Percentiles rank a stretch among this genome's conserved stretches.
These are phyloP conservation scores for Candida argentea DNA, from an alignment of 805 yeast species.

Conservation along the genomic window DNA sequence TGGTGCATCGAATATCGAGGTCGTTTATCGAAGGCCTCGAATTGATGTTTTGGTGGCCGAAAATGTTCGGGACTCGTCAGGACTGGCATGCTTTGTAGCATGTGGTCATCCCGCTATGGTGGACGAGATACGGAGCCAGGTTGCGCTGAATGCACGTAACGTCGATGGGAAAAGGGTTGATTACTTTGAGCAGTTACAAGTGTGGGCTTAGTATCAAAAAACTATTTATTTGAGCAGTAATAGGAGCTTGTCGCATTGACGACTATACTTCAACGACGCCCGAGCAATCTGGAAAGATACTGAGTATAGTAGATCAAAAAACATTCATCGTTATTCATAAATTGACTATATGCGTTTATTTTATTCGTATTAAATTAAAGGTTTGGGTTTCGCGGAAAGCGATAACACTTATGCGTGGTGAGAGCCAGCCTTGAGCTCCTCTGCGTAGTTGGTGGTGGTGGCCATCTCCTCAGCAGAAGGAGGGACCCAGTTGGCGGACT, in stretches of 20 bases:
- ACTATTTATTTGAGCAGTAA: too few species aligned
- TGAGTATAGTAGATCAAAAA: neutral
- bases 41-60: slow-evolving; percentile 4
- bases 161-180: slow-evolving; percentile 41
- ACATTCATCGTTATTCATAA: neutral
- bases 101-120: slow-evolving; percentile 27
- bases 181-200: slow-evolving; percentile 65
- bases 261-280: neutral
- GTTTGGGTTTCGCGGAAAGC: too few species aligned
- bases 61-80: slow-evolving; percentile 6
- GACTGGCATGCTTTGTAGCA: slow-evolving; percentile 15
- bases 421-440: slow-evolving; percentile 9
- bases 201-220: slow-evolving; percentile 53
- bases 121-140: slow-evolving; percentile 23
- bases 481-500: slow-evolving; percentile 43
- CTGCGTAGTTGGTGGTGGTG: slow-evolving; percentile 8
- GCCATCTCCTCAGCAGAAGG: slow-evolving; percentile 22
- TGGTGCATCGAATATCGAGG: slow-evolving; percentile 13
- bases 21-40: slow-evolving; percentile 22
- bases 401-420: too few species aligned
- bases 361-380: too few species aligned
- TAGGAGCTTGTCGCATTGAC: neutral
- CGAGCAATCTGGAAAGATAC: too few species aligned
- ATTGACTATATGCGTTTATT: too few species aligned
- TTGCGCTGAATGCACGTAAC: slow-evolving; percentile 30